A percentile compares a stretch with the other conserved stretches of the same genome.
Evolutionary conservation across 2,329 filamentous ascomycete genomes (phyloP).

Genomic region (Xylaria polymorpha): DNA sequence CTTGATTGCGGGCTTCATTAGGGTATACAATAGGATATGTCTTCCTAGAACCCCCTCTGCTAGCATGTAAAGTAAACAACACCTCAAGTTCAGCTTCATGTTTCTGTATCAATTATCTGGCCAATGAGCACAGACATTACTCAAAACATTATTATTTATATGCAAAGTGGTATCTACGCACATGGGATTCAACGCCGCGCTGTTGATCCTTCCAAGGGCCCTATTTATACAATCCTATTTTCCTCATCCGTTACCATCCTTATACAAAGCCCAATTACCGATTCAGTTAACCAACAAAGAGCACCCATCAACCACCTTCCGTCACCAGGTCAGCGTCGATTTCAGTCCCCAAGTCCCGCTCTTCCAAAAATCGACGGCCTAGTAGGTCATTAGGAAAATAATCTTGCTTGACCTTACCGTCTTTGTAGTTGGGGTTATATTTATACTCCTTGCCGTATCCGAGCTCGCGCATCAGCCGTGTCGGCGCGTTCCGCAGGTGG

Average conservation of each 20-base stretch:
- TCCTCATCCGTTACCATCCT: conserved; percentile 6
- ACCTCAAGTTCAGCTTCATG: background rate
- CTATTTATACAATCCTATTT: conserved; percentile 8
- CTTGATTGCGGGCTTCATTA: background rate
- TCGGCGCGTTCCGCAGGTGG: conserved; percentile 92
- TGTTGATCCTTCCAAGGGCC: background rate
- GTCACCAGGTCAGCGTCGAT: conserved; percentile 75
- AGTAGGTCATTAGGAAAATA: conserved; percentile 85
- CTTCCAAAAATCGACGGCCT: conserved; percentile 81
- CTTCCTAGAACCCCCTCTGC: background rate
- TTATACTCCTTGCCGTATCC: conserved; percentile 94
- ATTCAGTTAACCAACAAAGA: conserved; percentile 7
- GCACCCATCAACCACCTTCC: conserved; percentile 45
- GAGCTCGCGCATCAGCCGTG: conserved; percentile 90
- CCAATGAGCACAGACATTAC: background rate
- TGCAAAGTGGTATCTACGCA: conserved; percentile 21
- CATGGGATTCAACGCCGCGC: conserved; percentile 7
- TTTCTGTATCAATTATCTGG: background rate
- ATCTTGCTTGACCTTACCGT: conserved; percentile 85
- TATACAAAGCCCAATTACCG: conserved; percentile 6
- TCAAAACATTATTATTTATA: conserved; percentile 15
- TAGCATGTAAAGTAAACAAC: background rate
- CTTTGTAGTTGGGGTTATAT: conserved; percentile 90
- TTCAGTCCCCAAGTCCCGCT: conserved; percentile 80
- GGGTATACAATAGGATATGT: background rate